phyloP scores from a whole-genome alignment of 352 stramenopile genomes.

The Phytophthora sansomeana region DNA sequence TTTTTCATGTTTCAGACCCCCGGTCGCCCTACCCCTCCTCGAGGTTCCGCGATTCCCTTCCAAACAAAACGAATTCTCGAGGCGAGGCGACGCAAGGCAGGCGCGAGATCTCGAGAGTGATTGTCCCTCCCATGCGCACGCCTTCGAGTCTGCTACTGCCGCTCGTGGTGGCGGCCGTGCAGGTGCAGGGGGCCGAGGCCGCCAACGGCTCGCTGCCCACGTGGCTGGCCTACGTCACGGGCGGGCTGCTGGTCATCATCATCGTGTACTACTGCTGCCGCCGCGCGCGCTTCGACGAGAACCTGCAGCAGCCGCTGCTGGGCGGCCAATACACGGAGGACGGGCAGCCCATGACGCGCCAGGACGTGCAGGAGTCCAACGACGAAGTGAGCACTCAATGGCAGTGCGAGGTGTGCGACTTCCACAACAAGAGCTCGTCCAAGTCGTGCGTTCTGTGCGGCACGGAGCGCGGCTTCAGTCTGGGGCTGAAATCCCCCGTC shows the following conservation, averaged over 20 bases:
- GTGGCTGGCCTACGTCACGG: slow-evolving; percentile 88
- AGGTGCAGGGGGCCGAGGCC: slow-evolving; percentile 29
- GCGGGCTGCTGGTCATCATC: slow-evolving; percentile 84
- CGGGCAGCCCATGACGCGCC: slow-evolving; percentile 85
- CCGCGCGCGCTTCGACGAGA: slow-evolving; percentile 87
- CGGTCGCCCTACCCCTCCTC: slow-evolving; percentile 17
- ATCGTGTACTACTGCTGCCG: slow-evolving; percentile 92
- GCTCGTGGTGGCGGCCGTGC: slow-evolving; percentile 43
- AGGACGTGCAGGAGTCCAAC: slow-evolving; percentile 86
- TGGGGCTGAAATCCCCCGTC: slow-evolving; percentile 64
- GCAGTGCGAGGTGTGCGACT: slow-evolving; percentile 91
- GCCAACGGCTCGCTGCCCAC: slow-evolving; percentile 67
- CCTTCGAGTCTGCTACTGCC: slow-evolving; percentile 41
- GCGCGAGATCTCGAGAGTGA: slow-evolving; percentile 21
- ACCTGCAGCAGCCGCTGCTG: slow-evolving; percentile 84
- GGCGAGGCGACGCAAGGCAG: slow-evolving; percentile 14
- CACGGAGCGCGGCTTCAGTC: slow-evolving; percentile 83
- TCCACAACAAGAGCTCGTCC: slow-evolving; percentile 86
- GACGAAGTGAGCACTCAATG: slow-evolving; percentile 86
- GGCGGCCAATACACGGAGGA: slow-evolving; percentile 90
- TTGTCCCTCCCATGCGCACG: too few relatives aligned
- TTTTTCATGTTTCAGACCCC: slow-evolving; percentile 33
- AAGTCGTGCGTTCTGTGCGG: slow-evolving; percentile 84
- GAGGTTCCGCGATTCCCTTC: slow-evolving; percentile 6
- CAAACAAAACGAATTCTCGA: slow-evolving; percentile 27